Evolutionary conservation across 2,329 filamentous ascomycete genomes (phyloP).

Genomic region (Botrytis fragariae): DNA sequence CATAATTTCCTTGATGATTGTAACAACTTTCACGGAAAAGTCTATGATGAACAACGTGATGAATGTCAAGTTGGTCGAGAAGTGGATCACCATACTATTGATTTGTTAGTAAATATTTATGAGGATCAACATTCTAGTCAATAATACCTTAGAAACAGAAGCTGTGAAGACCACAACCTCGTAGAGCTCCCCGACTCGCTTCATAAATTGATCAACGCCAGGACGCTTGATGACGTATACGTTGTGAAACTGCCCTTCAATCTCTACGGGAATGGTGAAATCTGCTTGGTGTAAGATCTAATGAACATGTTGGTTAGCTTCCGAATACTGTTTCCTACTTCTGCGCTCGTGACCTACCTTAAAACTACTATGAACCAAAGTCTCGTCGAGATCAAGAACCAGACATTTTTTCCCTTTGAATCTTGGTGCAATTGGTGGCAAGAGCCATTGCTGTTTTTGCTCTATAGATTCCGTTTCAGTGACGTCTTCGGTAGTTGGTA

Average conservation of each 20-base stretch:
- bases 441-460: conserved; percentile 47
- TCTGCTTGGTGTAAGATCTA: conserved; percentile 97
- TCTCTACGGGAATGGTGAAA: conserved; percentile 98
- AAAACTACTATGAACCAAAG: conserved; percentile 96
- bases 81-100: conserved; percentile 88
- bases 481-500: conserved; percentile 30
- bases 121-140: conserved; percentile 7
- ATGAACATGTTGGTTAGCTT: background rate
- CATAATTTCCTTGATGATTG: conserved; percentile 98
- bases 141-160: conserved; percentile 86
- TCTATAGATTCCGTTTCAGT: conserved; percentile 32
- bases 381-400: conserved; percentile 94
- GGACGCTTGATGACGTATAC: conserved; percentile 99
- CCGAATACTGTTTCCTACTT: conserved; percentile 13
- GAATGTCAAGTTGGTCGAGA: conserved; percentile 94
- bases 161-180: conserved; percentile 99
- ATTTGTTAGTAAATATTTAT: conserved; percentile 21
- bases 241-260: conserved; percentile 98
- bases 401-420: conserved; percentile 89
- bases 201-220: conserved; percentile 99
- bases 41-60: conserved; percentile 92
- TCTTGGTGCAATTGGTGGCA: conserved; percentile 78
- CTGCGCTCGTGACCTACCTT: conserved; percentile 60
- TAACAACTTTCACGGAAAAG: conserved; percentile 98
- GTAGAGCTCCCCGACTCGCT: conserved; percentile 93